phyloP scores from a whole-genome alignment of 2,329 filamentous ascomycete genomes.

The Alternaria burnsii region DNA sequence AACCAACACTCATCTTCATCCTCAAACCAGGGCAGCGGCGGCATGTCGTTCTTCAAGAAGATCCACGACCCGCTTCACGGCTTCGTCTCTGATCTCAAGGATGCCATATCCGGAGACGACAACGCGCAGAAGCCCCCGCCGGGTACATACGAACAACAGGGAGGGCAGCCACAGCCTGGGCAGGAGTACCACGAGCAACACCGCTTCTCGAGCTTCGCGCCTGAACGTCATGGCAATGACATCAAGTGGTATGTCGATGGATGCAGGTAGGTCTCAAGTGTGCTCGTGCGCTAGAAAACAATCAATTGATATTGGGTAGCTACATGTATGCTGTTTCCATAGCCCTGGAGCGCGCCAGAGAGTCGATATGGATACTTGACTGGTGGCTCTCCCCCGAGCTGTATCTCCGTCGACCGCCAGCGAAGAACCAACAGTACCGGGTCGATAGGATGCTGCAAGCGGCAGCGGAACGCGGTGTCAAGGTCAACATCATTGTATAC shows the following conservation, averaged over 20 bases:
- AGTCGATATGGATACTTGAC: conserved; percentile 85
- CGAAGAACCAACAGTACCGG: conserved; percentile 82
- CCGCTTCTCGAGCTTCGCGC: conserved; percentile 72
- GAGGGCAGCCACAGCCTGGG: conserved; percentile 33
- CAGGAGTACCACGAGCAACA: conserved; percentile 57
- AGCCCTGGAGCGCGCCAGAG: conserved; percentile 77
- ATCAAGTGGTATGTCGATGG: conserved; percentile 89
- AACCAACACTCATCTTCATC: conserved; percentile 37
- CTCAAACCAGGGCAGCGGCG: conserved; percentile 37
- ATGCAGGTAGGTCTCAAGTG: conserved; percentile 2
- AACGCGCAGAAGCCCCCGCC: conserved; percentile 56
- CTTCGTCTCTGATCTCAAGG: conserved; percentile 61
- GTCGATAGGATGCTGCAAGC: conserved; percentile 83
- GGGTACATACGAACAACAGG: conserved; percentile 30
- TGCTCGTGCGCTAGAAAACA: not conserved
- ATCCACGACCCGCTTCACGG: conserved; percentile 62
- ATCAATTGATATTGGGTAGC: not conserved
- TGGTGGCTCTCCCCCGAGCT: conserved; percentile 92
- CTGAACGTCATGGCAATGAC: conserved; percentile 73
- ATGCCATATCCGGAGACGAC: conserved; percentile 57
- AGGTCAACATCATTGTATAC: conserved; percentile 87
- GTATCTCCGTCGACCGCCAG: conserved; percentile 83
- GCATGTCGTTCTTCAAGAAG: conserved; percentile 62
- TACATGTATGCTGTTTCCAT: conserved; percentile 88
- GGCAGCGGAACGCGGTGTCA: conserved; percentile 84